A percentile compares a stretch with the other conserved stretches of the same genome.
phyloP scores from a whole-genome alignment of 495 filamentous ascomycete genomes.

The Chaetomium cochliodes region DNA sequence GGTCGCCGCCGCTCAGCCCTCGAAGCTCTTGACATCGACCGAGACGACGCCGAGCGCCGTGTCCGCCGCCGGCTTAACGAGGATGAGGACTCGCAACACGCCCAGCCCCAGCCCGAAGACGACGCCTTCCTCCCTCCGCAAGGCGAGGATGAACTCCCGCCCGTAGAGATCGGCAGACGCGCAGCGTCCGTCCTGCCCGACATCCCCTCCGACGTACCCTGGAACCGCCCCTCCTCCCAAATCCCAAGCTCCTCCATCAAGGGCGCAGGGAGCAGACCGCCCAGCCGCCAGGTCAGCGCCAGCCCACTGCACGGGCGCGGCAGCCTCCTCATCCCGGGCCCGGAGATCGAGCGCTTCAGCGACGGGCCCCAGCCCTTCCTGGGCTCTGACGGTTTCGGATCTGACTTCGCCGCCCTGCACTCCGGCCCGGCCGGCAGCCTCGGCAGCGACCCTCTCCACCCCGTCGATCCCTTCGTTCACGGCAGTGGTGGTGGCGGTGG shows the following conservation, averaged over 20 bases:
- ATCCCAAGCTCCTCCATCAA: slow-evolving; percentile 44
- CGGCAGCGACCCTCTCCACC: slow-evolving; percentile 11
- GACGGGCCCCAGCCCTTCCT: slow-evolving; percentile 32
- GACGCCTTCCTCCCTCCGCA: slow-evolving; percentile 2
- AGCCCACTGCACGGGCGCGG: slow-evolving; percentile 43
- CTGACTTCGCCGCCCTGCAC: slow-evolving; percentile 8
- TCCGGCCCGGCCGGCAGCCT: slow-evolving; percentile 24
- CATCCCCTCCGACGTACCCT: slow-evolving; percentile 44
- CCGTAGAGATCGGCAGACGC: slow-evolving; percentile 42
- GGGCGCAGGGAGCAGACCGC: slow-evolving; percentile 35
- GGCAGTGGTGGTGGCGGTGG: background rate
- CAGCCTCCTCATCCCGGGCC: slow-evolving; percentile 27
- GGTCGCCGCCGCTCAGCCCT: slow-evolving; percentile 27
- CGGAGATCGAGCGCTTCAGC: slow-evolving; percentile 44
- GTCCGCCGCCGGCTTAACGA: slow-evolving; percentile 35
- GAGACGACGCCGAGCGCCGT: slow-evolving; percentile 29
- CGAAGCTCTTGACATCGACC: slow-evolving; percentile 30
- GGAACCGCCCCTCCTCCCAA: slow-evolving; percentile 46
- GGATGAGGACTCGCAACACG: slow-evolving; percentile 21
- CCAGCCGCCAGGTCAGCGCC: slow-evolving; percentile 36
- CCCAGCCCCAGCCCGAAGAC: slow-evolving; percentile 15
- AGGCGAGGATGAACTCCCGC: slow-evolving; percentile 26
- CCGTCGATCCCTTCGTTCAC: background rate
- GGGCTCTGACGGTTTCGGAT: slow-evolving; percentile 35
- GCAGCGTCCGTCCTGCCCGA: slow-evolving; percentile 40